Conservation (phyloP, 2,329 filamentous ascomycete genomes). For the Harringtonia aguacate region DNA sequence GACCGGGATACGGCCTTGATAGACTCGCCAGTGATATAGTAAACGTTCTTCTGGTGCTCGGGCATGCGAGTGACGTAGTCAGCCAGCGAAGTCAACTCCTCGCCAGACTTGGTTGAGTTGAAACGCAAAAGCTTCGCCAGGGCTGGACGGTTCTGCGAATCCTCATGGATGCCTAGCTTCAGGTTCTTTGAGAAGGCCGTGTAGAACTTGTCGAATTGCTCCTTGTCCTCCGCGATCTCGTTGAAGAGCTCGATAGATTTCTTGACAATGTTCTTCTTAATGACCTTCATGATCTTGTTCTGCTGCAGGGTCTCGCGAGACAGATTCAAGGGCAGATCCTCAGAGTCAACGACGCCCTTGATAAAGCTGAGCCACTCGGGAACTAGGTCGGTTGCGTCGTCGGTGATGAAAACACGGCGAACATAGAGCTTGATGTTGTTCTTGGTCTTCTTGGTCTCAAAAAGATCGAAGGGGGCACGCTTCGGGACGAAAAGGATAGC, state of each 20-base stretch:
- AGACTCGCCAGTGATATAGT: conserved; percentile 99
- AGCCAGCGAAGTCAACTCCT: conserved; percentile 84
- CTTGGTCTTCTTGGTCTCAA: conserved; percentile 99
- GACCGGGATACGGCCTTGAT: conserved; percentile 97
- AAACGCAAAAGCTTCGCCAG: conserved; percentile 98
- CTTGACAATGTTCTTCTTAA: conserved; percentile 99
- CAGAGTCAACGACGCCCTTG: conserved; percentile 99
- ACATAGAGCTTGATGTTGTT: conserved; percentile 99
- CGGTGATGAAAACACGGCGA: conserved; percentile 99
- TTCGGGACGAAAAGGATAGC: conserved; percentile 99
- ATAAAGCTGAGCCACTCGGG: conserved; percentile 99
- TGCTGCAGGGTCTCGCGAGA: conserved; percentile 99
- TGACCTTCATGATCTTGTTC: conserved; percentile 99
- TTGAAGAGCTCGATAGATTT: conserved; percentile 99
- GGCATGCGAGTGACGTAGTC: conserved; percentile 99
- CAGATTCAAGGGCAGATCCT: conserved; percentile 98
- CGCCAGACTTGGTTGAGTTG: conserved; percentile 97
- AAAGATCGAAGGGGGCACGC: conserved; percentile 98
- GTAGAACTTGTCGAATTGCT: conserved; percentile 99
- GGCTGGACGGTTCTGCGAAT: conserved; percentile 85
- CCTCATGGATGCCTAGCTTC: conserved; percentile 99
- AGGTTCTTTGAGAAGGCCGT: conserved; percentile 99
- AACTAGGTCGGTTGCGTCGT: conserved; percentile 97
- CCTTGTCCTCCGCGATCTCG: conserved; percentile 98
- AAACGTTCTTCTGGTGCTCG: conserved; percentile 99